Percentiles rank a stretch among this genome's conserved stretches.
Conservation (phyloP, 202 grass and related monocot genomes). For the Schoenoplectus triqueter region DNA sequence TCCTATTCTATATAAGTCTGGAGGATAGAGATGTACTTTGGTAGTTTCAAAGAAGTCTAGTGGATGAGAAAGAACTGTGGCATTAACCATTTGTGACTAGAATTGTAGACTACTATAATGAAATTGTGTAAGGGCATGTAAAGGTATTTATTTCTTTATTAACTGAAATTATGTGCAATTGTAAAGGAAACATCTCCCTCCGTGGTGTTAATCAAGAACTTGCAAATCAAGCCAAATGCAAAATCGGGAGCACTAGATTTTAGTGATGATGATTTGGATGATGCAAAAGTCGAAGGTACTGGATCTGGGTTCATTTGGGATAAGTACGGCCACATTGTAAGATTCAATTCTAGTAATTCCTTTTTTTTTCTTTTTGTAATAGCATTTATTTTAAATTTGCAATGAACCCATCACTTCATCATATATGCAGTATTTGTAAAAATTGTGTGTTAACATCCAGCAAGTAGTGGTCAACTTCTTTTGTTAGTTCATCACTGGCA, state of each 20-base stretch:
- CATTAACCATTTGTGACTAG: not conserved
- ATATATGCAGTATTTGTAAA: not conserved
- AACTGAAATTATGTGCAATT: not conserved
- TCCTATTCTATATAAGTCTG: not conserved
- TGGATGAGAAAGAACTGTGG: not conserved
- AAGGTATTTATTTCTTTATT: not conserved
- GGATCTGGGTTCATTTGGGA: slow-evolving; percentile 88
- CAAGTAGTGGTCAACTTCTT: not conserved
- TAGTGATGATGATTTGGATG: slow-evolving; percentile 35
- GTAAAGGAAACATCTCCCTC: slow-evolving; percentile 71
- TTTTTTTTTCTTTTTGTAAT: not conserved
- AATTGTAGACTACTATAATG: not conserved
- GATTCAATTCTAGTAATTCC: slow-evolving; percentile 20
- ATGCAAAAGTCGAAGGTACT: slow-evolving; percentile 69
- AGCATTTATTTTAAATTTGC: not conserved
- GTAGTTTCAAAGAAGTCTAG: not conserved
- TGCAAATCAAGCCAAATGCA: slow-evolving; percentile 30
- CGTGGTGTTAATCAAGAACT: slow-evolving; percentile 89
- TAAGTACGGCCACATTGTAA: slow-evolving; percentile 75
- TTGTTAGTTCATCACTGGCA: not conserved
- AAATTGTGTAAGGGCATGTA: not conserved
- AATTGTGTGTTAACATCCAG: not conserved
- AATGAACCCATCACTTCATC: slow-evolving; percentile 15
- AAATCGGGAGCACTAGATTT: not conserved
- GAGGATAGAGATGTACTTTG: not conserved